Percentiles rank a stretch among this genome's conserved stretches.
These are phyloP conservation scores for Gnomoniopsis sp. DNA, from an alignment of 2,329 filamentous ascomycete genomes.

Conservation along the genomic window DNA sequence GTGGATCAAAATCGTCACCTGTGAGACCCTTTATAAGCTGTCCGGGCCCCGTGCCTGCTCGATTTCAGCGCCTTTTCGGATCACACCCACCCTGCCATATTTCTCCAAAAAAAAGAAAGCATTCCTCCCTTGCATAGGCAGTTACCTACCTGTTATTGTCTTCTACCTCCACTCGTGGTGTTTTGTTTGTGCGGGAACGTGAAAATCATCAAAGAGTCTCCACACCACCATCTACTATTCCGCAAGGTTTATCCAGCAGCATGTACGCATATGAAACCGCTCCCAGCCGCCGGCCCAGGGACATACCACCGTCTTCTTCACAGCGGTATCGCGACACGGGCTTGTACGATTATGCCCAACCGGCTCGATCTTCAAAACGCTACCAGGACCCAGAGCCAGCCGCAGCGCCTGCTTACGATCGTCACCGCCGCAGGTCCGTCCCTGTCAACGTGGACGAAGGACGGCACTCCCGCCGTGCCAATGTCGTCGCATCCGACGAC, in stretches of 20 bases:
- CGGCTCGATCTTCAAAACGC: constrained; percentile 5
- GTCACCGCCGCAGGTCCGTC: constrained; percentile 14
- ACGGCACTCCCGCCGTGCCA: constrained; percentile 3
- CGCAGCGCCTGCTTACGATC: constrained; percentile 1
- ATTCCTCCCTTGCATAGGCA: too few species aligned
- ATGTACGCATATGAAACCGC: constrained; percentile 16
- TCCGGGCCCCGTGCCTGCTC: not conserved
- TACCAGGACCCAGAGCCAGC: constrained; percentile 1
- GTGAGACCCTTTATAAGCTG: not conserved
- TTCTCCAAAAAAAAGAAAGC: not conserved
- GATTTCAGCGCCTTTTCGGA: too few species aligned
- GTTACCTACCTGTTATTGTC: too few species aligned
- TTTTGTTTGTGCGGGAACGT: not conserved
- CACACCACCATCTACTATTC: too few species aligned
- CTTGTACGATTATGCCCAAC: constrained; percentile 7
- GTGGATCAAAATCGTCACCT: not conserved
- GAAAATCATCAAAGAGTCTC: not conserved
- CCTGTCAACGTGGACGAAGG: not conserved
- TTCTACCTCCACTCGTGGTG: not conserved
- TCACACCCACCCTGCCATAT: not conserved
- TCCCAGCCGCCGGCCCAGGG: constrained; percentile 9
- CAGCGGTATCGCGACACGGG: constrained; percentile 6
- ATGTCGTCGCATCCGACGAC: constrained; percentile 15
- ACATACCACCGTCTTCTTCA: constrained; percentile 10
- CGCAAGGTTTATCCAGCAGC: too few species aligned